phyloP scores from a whole-genome alignment of 192 early-diverging fungal genomes.

The Diversispora epigaea region DNA sequence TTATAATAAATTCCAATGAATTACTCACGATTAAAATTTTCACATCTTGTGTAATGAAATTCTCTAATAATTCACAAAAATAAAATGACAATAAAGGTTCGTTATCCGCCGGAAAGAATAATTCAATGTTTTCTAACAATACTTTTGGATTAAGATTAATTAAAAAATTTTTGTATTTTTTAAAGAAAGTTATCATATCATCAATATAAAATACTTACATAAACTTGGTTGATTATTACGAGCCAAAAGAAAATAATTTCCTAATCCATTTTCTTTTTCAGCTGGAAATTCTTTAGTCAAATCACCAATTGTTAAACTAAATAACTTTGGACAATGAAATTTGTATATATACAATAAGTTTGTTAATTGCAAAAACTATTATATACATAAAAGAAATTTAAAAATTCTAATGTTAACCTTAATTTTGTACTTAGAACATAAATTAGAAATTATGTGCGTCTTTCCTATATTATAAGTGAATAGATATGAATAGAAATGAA shows the following conservation, averaged over 20 bases:
- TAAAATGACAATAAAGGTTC: slow-evolving; percentile 31
- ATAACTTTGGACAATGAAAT: slow-evolving; percentile 30
- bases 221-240: not conserved
- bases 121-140: slow-evolving; percentile 53
- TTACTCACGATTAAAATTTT: slow-evolving; percentile 27
- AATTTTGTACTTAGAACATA: slow-evolving; percentile 7
- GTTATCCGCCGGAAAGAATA: slow-evolving; percentile 48
- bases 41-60: slow-evolving; percentile 19
- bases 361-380: not conserved
- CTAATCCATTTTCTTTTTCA: slow-evolving; percentile 41
- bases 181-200: not conserved
- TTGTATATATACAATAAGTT: not conserved
- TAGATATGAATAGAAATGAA: not conserved
- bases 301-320: slow-evolving; percentile 41
- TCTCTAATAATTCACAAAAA: slow-evolving; percentile 33
- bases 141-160: slow-evolving; percentile 33
- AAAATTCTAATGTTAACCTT: slow-evolving; percentile 2
- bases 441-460: not conserved
- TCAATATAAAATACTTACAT: not conserved
- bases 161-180: not conserved
- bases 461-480: not conserved
- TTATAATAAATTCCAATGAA: not conserved
- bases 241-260: slow-evolving; percentile 31
- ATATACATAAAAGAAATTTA: not conserved
- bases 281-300: slow-evolving; percentile 44